phyloP scores from a whole-genome alignment of 495 filamentous ascomycete species.

The Neurospora africana region DNA sequence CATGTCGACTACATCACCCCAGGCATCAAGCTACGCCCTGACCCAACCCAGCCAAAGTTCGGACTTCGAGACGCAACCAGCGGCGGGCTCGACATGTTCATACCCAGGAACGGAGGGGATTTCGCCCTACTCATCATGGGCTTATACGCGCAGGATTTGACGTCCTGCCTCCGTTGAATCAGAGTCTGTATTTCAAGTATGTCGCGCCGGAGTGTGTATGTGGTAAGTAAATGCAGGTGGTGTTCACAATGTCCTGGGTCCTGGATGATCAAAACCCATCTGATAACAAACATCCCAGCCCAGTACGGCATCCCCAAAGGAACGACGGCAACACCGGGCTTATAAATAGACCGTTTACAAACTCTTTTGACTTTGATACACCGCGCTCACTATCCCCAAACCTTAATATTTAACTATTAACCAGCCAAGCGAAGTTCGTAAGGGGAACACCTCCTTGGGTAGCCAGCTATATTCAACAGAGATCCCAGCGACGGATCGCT shows the following conservation, averaged over 20 bases:
- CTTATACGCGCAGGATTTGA: not conserved
- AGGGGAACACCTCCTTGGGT: not conserved
- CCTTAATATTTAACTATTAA: not conserved
- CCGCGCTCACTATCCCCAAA: not conserved
- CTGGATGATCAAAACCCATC: not conserved
- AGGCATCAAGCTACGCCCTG: slow-evolving; percentile 33
- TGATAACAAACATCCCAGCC: slow-evolving; percentile 5
- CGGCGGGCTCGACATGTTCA: not conserved
- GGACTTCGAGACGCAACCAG: not conserved
- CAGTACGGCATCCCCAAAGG: slow-evolving; percentile 25
- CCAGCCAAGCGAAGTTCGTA: not conserved
- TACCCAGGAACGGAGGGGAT: not conserved
- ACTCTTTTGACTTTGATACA: not conserved
- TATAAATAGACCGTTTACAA: not conserved
- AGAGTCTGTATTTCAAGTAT: slow-evolving; percentile 16
- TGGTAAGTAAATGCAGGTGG: slow-evolving; percentile 17
- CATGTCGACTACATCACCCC: slow-evolving; percentile 53
- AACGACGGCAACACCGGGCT: slow-evolving; percentile 26
- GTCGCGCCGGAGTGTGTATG: slow-evolving; percentile 24
- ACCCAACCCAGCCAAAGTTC: not conserved
- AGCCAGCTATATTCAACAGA: not conserved
- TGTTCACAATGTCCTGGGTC: not conserved
- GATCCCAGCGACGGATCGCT: not conserved
- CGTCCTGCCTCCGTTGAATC: slow-evolving; percentile 6
- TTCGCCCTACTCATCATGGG: not conserved